phyloP scores from a whole-genome alignment of 2,329 filamentous ascomycete genomes.

The Fusarium heterosporum region DNA sequence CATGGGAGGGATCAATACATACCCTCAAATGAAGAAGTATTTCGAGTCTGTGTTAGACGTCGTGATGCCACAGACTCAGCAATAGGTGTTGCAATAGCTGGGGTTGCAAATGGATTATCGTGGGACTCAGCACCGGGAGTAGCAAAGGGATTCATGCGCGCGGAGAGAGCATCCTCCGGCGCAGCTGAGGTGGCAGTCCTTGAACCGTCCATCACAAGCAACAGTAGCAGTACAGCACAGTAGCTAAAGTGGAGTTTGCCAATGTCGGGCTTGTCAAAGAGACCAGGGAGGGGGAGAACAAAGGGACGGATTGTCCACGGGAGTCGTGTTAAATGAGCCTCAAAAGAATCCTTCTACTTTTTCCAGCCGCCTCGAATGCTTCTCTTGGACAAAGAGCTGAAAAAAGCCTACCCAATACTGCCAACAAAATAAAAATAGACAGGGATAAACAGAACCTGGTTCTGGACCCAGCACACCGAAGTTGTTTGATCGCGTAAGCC shows the following conservation, averaged over 20 bases:
- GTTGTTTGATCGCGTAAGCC: conserved; percentile 6
- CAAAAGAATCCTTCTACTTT: neutral
- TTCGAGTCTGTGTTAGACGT: conserved; percentile 20
- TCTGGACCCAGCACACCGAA: neutral
- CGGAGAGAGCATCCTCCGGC: conserved; percentile 19
- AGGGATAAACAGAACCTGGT: conserved; percentile 1
- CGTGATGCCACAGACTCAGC: conserved; percentile 33
- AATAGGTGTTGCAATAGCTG: conserved; percentile 35
- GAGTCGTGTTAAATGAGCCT: conserved; percentile 10
- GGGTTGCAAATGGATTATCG: conserved; percentile 41
- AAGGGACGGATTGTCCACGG: conserved; percentile 9
- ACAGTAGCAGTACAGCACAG: neutral
- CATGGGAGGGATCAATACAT: neutral
- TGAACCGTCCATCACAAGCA: conserved; percentile 35
- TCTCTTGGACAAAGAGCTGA: conserved; percentile 1
- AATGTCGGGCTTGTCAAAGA: conserved; percentile 26
- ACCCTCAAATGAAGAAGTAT: conserved; percentile 35
- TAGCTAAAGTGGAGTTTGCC: conserved; percentile 15
- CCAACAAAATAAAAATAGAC: neutral
- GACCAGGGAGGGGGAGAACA: conserved; percentile 21
- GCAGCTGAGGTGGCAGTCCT: conserved; percentile 26
- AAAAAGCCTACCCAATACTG: neutral
- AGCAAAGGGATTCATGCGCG: conserved; percentile 23
- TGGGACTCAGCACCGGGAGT: conserved; percentile 29
- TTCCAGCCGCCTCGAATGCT: neutral